phyloP scores from a whole-genome alignment of 1,139 yeast genomes.

The Groenewaldozyma sp. region DNA sequence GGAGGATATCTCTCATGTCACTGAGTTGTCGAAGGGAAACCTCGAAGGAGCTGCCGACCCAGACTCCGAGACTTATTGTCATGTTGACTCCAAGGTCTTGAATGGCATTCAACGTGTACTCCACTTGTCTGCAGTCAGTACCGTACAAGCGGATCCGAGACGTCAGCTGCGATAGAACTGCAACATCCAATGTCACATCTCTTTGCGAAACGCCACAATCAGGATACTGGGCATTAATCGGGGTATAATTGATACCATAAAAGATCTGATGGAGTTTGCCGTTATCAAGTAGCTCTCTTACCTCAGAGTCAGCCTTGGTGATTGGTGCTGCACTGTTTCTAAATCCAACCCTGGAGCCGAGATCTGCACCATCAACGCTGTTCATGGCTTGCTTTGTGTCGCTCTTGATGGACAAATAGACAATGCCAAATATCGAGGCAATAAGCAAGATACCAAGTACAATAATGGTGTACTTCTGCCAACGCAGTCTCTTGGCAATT shows the following conservation, averaged over 20 bases:
- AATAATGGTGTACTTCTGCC: constrained; percentile 3
- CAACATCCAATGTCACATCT: constrained; percentile 48
- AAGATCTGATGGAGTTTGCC: constrained; percentile 34
- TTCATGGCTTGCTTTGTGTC: constrained; percentile 2
- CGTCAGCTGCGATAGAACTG: constrained; percentile 48
- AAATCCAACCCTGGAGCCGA: neutral
- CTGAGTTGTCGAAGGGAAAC: constrained; percentile 38
- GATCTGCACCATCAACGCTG: neutral
- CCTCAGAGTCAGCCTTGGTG: constrained; percentile 15
- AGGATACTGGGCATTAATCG: constrained; percentile 34
- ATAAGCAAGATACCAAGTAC: constrained; percentile 5
- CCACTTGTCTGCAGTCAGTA: constrained; percentile 54
- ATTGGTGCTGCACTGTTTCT: constrained; percentile 2
- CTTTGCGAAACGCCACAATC: constrained; percentile 41
- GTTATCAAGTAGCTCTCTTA: constrained; percentile 24
- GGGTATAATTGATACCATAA: constrained; percentile 55
- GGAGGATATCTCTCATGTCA: constrained; percentile 31
- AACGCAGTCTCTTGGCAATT: neutral
- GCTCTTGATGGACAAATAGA: constrained; percentile 2
- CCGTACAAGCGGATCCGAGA: constrained; percentile 51
- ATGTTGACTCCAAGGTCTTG: constrained; percentile 41
- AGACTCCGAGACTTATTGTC: constrained; percentile 54
- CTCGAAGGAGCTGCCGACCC: constrained; percentile 44
- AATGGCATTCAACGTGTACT: constrained; percentile 45
- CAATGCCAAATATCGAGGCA: constrained; percentile 2